Evolutionary conservation across 257 asterid species (phyloP), one percentile per base, ranked within the genome.

Genomic region (Nicotiana sylvestris): DNA sequence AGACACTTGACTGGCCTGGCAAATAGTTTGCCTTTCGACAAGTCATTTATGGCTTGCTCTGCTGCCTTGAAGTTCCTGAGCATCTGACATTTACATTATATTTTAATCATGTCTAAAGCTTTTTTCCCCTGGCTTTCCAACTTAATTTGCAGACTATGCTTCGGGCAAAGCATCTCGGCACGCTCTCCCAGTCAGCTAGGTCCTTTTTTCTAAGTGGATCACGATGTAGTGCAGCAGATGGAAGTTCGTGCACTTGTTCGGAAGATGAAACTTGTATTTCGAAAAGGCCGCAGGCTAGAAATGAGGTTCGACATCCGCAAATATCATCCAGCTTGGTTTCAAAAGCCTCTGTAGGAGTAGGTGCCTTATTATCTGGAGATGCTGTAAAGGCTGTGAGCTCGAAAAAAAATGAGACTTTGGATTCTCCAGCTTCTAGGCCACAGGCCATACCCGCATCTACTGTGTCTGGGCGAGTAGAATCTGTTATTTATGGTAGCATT

Each of bases 171-270:
- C 92, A 96, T 84, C 89, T 96, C 6, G 92, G 98, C 58, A 83
- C 96, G 5, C 91, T 96, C 51, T 96, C 99, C 82, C 98, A 94
- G 81, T 88, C 99, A 56, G 98, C 98, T 33, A 87, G 98, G 85
- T 89, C 97, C 32, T 86, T 93, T 83, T 86, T 94, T 85, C 86
- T 94, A 0, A 86, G 90, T 78, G 98, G 99, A 78, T 78, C 98
- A 55, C 85, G 99, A 86, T 92, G 97, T 77, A 84, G 89, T 66
- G 89, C 98, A 6, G 90, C 89, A 27, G 99, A 96, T 83, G 99
- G 96, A 77, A 89, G 90, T 84, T 89, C 98, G 10, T 92, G 94
- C 89, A 90, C 97, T 74, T 91, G 94, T 88, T 82, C 93, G 1
- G 99, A 94, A 46, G 99, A 96, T 25, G 98, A 94, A 29, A 80